phyloP scores from a whole-genome alignment of 441 rosid species.

The Pelargonium myrrhifolium region DNA sequence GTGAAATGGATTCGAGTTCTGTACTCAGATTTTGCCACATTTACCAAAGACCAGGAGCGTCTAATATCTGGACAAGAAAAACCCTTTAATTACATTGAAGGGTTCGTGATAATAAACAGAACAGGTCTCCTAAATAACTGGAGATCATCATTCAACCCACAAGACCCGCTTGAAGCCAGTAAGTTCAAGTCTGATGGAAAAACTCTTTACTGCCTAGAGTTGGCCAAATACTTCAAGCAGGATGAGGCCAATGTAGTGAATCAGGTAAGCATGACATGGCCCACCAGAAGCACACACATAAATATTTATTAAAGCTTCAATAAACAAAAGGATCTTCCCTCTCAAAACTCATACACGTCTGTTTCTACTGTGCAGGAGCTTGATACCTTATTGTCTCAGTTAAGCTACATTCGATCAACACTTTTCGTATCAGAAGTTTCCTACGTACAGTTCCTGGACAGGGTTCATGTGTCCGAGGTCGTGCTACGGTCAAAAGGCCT shows the following conservation, averaged over 20 bases:
- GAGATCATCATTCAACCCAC: slow-evolving; percentile 75
- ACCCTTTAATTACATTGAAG: slow-evolving; percentile 79
- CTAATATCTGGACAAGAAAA: slow-evolving; percentile 44
- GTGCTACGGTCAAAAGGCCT: slow-evolving; percentile 72
- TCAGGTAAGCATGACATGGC: slow-evolving; percentile 33
- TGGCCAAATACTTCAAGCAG: slow-evolving; percentile 61
- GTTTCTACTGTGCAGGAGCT: background rate
- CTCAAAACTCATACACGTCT: background rate
- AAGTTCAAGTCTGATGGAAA: slow-evolving; percentile 67
- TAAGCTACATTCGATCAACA: slow-evolving; percentile 64
- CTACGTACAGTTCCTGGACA: slow-evolving; percentile 72
- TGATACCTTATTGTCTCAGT: slow-evolving; percentile 37
- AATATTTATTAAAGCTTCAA: background rate
- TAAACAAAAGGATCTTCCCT: background rate
- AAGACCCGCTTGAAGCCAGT: slow-evolving; percentile 59
- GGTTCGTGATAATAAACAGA: slow-evolving; percentile 71
- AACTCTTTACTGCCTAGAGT: slow-evolving; percentile 75
- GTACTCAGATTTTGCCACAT: slow-evolving; percentile 61
- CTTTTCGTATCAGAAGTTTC: slow-evolving; percentile 68
- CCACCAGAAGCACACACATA: background rate
- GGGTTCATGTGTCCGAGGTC: slow-evolving; percentile 81
- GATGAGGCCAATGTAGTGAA: slow-evolving; percentile 31
- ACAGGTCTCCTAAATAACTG: slow-evolving; percentile 66
- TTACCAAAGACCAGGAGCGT: slow-evolving; percentile 79
- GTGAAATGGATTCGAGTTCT: slow-evolving; percentile 87